Evolutionary conservation across 805 yeast species (phyloP), one percentile per base, ranked within the genome.

Genomic region (Pichia phayaonensis): DNA sequence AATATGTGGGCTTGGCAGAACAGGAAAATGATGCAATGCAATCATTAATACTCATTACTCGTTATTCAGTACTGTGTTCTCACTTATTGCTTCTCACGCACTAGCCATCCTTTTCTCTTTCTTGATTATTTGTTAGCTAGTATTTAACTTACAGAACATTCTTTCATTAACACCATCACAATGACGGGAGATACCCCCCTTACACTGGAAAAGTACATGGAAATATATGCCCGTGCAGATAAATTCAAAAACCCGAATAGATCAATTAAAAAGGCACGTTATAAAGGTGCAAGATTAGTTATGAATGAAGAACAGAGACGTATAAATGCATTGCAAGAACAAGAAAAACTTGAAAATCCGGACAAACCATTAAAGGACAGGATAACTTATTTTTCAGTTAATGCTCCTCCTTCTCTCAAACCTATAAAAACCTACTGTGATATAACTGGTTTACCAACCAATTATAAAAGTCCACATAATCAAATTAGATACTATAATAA

Each of bases 391-490:
- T 76, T 81, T 54, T 77, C 83, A 39, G 70, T 90, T 7, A 79
- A 79, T 27, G 95, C 96, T 0, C 96, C 96, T 3, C 98, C 98
- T 0, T 84, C 94, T 3, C 68, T 90, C 56, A 77, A 72, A 55
- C 98, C 98, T 0, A 70, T 74, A 18, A 88, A 84, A 68, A 84
- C 81, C 55, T 90, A 89, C 68, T 92, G 99, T 66, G 99, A 94
- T 63, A 81, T 92, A 45, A 92, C 98, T 0, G 99, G 99, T 0
- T 71, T 92, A 21, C 83, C 80, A 45, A 92, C 90, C 0, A 76
- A 69, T 29, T 92, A 92, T 72, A 83, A 78, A 61, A 75, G 84
- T 24, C 94, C 94, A 0, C 74, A 83, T 24, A 85, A 80, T 59
- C 84, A 85, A 41, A 70, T 92, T 47, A 72, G 96, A 50, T 92